Conservation (phyloP, 345 rosid genomes). For the Leavenworthia alabamica region DNA sequence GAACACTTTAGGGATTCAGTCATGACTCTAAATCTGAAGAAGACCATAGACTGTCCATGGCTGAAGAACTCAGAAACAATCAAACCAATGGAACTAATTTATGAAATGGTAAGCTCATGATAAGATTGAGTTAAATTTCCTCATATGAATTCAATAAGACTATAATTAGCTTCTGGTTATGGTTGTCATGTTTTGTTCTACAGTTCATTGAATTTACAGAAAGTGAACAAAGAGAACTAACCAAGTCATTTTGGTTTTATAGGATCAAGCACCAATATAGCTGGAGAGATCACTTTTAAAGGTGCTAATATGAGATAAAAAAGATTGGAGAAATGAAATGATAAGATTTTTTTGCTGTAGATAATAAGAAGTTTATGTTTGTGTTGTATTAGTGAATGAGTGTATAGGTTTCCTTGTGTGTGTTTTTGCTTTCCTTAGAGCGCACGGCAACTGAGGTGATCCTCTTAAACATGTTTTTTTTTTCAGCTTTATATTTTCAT, state of each 20-base stretch:
- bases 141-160: background rate
- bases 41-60: slow-evolving; percentile 2
- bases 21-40: slow-evolving; percentile 13
- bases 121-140: background rate
- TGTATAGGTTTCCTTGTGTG: slow-evolving; percentile 8
- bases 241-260: background rate
- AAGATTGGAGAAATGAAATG: background rate
- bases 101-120: slow-evolving; percentile 30
- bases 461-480: background rate
- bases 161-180: too few species aligned
- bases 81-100: background rate
- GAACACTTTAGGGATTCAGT: slow-evolving; percentile 14
- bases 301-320: background rate
- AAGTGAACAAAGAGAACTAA: slow-evolving; percentile 1
- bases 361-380: slow-evolving; percentile 1
- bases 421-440: slow-evolving; percentile 13
- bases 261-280: slow-evolving; percentile 4
- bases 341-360: background rate
- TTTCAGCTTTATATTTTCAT: background rate
- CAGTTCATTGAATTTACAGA: background rate
- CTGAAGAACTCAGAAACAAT: slow-evolving; percentile 1
- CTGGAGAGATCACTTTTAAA: background rate
- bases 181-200: slow-evolving; percentile 3
- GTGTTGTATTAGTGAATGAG: background rate
- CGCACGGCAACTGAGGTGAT: background rate